phyloP scores from a whole-genome alignment of 1,284 basidiomycete species.

The Xanthoconium separans region DNA sequence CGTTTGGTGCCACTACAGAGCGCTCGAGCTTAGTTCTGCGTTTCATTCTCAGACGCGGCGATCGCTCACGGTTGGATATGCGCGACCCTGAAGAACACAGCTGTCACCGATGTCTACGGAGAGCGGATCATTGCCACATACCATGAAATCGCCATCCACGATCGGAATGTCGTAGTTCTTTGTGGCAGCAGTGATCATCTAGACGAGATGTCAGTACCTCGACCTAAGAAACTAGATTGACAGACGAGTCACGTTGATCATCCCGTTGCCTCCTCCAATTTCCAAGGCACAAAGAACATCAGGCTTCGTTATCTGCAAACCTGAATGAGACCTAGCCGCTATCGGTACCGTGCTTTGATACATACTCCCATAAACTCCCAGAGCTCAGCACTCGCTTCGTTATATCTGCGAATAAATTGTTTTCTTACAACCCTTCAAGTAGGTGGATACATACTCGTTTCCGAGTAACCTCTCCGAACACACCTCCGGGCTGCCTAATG shows the following conservation, averaged over 20 bases:
- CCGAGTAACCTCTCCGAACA: slow-evolving; percentile 36
- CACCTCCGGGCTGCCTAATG: slow-evolving; percentile 38
- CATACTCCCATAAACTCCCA: slow-evolving; percentile 29
- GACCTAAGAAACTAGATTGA: neutral
- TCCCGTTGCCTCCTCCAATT: slow-evolving; percentile 60
- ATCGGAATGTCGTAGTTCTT: slow-evolving; percentile 38
- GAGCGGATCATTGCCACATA: slow-evolving; percentile 11
- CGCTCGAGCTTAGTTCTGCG: neutral
- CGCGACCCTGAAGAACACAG: slow-evolving; percentile 32
- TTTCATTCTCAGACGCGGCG: slow-evolving; percentile 1
- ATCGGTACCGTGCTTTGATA: neutral
- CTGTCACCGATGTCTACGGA: slow-evolving; percentile 6
- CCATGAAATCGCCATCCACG: slow-evolving; percentile 53
- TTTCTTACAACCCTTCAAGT: neutral
- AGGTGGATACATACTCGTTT: slow-evolving; percentile 38
- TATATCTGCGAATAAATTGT: slow-evolving; percentile 23
- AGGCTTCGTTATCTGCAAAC: slow-evolving; percentile 34
- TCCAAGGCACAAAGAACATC: slow-evolving; percentile 41
- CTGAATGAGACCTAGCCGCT: slow-evolving; percentile 9
- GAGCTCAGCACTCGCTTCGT: slow-evolving; percentile 29
- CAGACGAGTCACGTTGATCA: slow-evolving; percentile 40
- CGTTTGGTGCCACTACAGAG: slow-evolving; percentile 33
- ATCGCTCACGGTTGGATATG: slow-evolving; percentile 32
- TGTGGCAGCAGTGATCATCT: slow-evolving; percentile 39
- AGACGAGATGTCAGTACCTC: slow-evolving; percentile 8